These are phyloP conservation scores for Quercus robur DNA, from an alignment of 306 rosid genomes.

Conservation along the genomic window DNA sequence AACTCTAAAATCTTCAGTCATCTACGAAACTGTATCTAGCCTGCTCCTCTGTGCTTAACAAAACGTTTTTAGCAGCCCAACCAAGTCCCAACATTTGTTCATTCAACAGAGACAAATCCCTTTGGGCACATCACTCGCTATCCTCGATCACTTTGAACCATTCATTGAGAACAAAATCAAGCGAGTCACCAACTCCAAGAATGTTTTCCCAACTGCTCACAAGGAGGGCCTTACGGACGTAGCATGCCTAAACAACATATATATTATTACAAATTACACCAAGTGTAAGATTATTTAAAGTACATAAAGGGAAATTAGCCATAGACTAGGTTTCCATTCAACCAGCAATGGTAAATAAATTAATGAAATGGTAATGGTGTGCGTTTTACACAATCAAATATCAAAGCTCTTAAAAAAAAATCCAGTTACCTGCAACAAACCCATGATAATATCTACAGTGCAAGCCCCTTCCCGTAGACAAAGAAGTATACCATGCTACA, in stretches of 20 bases:
- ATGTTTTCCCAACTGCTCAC: conserved; percentile 35
- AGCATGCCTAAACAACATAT: conserved; percentile 52
- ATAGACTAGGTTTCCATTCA: not conserved
- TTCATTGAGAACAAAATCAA: conserved; percentile 38
- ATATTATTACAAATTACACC: too few species aligned
- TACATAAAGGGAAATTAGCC: not conserved
- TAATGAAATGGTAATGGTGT: not conserved
- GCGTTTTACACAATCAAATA: not conserved
- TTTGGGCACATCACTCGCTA: conserved; percentile 48
- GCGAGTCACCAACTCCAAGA: conserved; percentile 22
- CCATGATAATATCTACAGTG: conserved; percentile 45
- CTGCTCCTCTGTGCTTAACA: conserved; percentile 57
- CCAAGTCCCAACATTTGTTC: conserved; percentile 56
- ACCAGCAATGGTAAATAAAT: not conserved
- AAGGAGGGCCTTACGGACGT: conserved; percentile 44
- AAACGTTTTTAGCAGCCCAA: conserved; percentile 66
- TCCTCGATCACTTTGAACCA: conserved; percentile 62
- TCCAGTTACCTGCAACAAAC: conserved; percentile 69
- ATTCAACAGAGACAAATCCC: conserved; percentile 38
- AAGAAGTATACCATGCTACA: conserved; percentile 64
- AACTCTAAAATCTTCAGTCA: conserved; percentile 27
- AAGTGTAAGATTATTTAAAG: too few species aligned
- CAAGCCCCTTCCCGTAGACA: conserved; percentile 70
- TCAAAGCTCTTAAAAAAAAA: not conserved
- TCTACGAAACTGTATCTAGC: conserved; percentile 55